Evolutionary conservation across 208 protist species (phyloP), one percentile per base, ranked within the genome.

Genomic region (Crithidia brevicula): DNA sequence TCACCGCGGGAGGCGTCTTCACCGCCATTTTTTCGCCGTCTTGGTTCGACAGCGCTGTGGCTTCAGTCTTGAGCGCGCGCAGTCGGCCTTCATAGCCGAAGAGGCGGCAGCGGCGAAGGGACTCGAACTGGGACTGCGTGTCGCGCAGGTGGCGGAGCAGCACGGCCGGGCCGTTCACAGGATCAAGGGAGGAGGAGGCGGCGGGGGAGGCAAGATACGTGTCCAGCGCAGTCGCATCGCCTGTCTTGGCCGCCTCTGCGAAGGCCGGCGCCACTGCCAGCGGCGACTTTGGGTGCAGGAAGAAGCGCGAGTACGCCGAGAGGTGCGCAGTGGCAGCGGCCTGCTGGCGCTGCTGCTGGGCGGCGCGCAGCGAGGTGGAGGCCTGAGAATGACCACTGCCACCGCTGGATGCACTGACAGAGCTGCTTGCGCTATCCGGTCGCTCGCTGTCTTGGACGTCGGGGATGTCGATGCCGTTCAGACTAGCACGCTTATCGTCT

Each of bases 1-100:
- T 60, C 34, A 15, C 45, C 5, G 5, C 2, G 22, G 15, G 34
- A 8, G n/a, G 1, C 43, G 8, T 38, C n/a, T 28, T 28, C 20
- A 4, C 30, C 50, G n/a, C 16, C 38, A 22, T 43, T 33, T 5
- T 18, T 42, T 13, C 22, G 10, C 33, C 6, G 0, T 20, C 27
- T 15, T 38, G 22, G n/a, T 47, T 40, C 27, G 15, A 13, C 36
- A 40, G 28, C 56, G 45, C 33, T 18, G 47, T 49, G 0, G 27
- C 42, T 10, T 27, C 45, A 0, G 25, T 31, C 7, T 16, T 42
- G 1, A 25, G 34, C 16, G 49, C 46, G 30, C 31, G 65, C 27
- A 75, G 43, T 0, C 49, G 61, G 20, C 20, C 69, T 20, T 75
- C 69, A 27, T 75, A 69, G 1, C 31, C 8, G 23, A 75, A 73